Evolutionary conservation across 177 flowering plant species (phyloP).

Genomic region (Vitis hybrid): DNA sequence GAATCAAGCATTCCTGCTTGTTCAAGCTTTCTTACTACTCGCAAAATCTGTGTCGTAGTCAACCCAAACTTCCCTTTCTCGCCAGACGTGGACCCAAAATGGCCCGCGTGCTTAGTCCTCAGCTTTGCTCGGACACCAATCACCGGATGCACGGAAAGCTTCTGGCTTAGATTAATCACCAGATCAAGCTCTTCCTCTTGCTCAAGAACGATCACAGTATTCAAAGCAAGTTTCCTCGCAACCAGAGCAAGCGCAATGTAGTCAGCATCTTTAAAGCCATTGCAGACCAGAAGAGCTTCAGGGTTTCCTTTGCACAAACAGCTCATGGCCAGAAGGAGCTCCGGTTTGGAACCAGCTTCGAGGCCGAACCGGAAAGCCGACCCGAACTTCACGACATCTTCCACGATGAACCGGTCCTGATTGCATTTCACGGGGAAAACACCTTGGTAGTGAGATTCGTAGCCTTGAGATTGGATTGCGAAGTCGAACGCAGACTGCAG

Average conservation of each 20-base stretch:
- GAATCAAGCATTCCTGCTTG: conserved; percentile 78
- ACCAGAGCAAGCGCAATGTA: conserved; percentile 82
- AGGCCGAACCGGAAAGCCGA: conserved; percentile 74
- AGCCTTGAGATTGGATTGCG: conserved; percentile 62
- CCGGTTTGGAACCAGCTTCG: conserved; percentile 98
- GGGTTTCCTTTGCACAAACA: conserved; percentile 81
- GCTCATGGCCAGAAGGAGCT: conserved; percentile 94
- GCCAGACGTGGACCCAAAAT: conserved; percentile 94
- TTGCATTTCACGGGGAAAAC: conserved; percentile 97
- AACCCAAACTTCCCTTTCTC: conserved; percentile 97
- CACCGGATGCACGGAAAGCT: conserved; percentile 64
- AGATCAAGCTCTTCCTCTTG: conserved; percentile 93
- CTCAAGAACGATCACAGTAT: conserved; percentile 90
- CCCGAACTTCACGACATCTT: conserved; percentile 85
- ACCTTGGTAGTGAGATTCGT: conserved; percentile 88
- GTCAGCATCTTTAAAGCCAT: conserved; percentile 92
- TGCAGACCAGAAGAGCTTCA: conserved; percentile 77
- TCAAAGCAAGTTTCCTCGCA: conserved; percentile 64
- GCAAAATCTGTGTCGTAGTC: conserved; percentile 70
- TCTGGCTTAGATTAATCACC: conserved; percentile 66
- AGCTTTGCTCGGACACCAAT: conserved; percentile 93
- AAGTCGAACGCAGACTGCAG: conserved; percentile 79
- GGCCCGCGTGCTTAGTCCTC: conserved; percentile 91
- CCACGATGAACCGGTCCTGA: conserved; percentile 90
- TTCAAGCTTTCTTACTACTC: conserved; percentile 70